Conservation (phyloP, 108 stramenopile genomes). For the Epithemia pelagica region DNA sequence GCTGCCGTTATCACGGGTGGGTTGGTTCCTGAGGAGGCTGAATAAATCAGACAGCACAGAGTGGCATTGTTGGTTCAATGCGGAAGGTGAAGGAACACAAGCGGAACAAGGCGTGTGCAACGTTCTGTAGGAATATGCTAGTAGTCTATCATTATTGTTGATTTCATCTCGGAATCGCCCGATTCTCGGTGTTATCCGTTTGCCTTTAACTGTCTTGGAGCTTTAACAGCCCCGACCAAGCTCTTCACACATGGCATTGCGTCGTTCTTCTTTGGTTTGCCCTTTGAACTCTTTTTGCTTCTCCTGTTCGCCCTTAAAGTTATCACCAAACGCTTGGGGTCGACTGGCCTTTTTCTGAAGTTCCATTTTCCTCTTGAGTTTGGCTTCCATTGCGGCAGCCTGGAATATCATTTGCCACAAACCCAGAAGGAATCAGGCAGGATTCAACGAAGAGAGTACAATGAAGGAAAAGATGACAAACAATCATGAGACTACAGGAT, state of each 20-base stretch:
- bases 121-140: no score
- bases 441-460: conserved; percentile 4
- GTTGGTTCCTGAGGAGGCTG: conserved; percentile 24
- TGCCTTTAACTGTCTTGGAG: no score
- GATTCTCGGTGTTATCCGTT: no score
- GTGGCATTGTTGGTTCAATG: neutral
- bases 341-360: conserved; percentile 55
- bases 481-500: conserved; percentile 4
- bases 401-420: neutral
- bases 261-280: conserved; percentile 61
- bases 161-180: no score
- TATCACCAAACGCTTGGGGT: conserved; percentile 48
- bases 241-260: conserved; percentile 73
- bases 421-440: neutral
- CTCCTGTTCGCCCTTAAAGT: conserved; percentile 48
- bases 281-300: conserved; percentile 54
- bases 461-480: neutral
- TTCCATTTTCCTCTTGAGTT: conserved; percentile 61
- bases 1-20: conserved; percentile 66
- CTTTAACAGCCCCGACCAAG: conserved; percentile 81
- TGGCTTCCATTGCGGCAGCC: conserved; percentile 53
- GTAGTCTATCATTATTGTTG: no score
- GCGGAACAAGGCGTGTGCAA: neutral
- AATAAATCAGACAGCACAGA: neutral
- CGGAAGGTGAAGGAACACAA: neutral